Percentiles rank a stretch among this genome's conserved stretches.
These are phyloP conservation scores for Cryptosporidium parvum DNA, from an alignment of 169 alveolate species.

Conservation along the genomic window DNA sequence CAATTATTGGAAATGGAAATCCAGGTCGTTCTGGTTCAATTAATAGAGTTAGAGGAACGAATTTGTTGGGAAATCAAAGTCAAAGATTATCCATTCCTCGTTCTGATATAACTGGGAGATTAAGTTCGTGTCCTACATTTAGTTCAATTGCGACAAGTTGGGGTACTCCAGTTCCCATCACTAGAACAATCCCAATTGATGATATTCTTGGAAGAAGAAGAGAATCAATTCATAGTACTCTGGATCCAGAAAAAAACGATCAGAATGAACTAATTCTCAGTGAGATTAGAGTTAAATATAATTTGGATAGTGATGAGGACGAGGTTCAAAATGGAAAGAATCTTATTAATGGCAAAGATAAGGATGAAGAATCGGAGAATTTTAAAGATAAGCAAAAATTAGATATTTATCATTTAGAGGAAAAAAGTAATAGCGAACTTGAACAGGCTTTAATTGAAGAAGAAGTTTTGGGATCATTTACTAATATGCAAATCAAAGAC, in stretches of 20 bases:
- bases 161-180: constrained; percentile 76
- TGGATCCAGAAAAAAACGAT: not conserved
- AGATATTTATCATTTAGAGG: not conserved
- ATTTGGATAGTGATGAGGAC: constrained; percentile 18
- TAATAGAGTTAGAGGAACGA: not conserved
- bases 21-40: not conserved
- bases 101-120: constrained; percentile 62
- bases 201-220: constrained; percentile 58
- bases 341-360: not conserved
- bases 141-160: constrained; percentile 76
- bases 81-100: constrained; percentile 67
- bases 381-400: not conserved
- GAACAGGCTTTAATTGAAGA: not conserved
- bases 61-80: not conserved
- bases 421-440: not conserved
- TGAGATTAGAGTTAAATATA: not conserved
- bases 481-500: not conserved
- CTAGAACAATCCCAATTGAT: constrained; percentile 70
- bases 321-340: not conserved
- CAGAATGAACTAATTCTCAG: constrained; percentile 15
- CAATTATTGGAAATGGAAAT: constrained; percentile 34
- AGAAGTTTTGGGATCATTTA: not conserved
- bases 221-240: constrained; percentile 15
- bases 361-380: not conserved
- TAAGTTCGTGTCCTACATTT: constrained; percentile 57